phyloP scores from a whole-genome alignment of 441 rosid species.

The Populus trichocarpa region DNA sequence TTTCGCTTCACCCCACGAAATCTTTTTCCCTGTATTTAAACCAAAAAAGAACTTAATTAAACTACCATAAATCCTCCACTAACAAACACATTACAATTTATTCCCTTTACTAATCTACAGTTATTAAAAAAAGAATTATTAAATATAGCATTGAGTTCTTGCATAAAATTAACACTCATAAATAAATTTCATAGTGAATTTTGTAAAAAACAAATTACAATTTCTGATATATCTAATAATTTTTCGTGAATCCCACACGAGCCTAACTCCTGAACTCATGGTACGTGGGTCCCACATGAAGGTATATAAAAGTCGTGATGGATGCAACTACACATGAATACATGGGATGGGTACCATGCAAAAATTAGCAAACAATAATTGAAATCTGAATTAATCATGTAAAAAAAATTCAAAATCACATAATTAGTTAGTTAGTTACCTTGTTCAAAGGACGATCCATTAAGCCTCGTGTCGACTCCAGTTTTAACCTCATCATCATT shows the following conservation, averaged over 20 bases:
- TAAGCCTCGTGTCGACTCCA: conserved; percentile 26
- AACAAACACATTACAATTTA: background rate
- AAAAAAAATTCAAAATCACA: background rate
- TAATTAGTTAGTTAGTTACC: conserved; percentile 28
- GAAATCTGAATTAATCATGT: background rate
- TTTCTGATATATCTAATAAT: background rate
- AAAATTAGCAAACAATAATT: background rate
- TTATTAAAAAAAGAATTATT: no score
- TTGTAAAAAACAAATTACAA: background rate
- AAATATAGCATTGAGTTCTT: no score
- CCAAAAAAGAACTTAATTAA: background rate
- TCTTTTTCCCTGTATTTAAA: conserved; percentile 49
- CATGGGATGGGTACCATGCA: no score
- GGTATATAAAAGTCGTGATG: no score
- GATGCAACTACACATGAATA: no score
- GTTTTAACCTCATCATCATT: conserved; percentile 22
- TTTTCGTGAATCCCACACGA: background rate
- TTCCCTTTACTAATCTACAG: background rate
- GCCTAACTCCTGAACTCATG: no score
- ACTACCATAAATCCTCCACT: background rate
- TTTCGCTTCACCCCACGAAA: conserved; percentile 64
- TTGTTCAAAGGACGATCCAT: conserved; percentile 28
- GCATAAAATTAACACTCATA: no score
- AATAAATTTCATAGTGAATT: background rate
- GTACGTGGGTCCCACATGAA: no score